These are phyloP conservation scores for Yarrowia deformans DNA, from an alignment of 805 yeast genomes.

Conservation along the genomic window DNA sequence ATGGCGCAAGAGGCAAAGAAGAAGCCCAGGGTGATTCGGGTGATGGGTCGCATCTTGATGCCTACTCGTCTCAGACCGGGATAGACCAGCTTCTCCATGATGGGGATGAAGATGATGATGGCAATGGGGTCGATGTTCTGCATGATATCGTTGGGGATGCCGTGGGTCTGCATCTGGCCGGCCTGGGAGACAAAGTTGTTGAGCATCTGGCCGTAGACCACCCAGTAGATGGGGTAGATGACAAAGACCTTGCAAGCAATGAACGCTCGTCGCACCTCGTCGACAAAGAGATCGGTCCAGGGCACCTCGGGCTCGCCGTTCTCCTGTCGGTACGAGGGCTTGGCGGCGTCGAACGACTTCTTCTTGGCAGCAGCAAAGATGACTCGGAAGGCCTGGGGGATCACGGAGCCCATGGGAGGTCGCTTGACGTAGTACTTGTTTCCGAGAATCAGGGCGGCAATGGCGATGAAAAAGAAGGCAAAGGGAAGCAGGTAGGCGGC, in stretches of 20 bases:
- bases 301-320: constrained; percentile 52
- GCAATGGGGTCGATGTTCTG: constrained; percentile 79
- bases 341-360: constrained; percentile 61
- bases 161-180: constrained; percentile 74
- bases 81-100: constrained; percentile 66
- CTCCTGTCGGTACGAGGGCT: constrained; percentile 62
- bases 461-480: constrained; percentile 68
- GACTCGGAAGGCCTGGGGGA: constrained; percentile 61
- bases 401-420: constrained; percentile 68
- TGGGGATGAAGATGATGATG: constrained; percentile 77
- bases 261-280: constrained; percentile 70
- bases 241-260: constrained; percentile 76
- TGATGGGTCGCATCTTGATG: constrained; percentile 69
- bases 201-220: constrained; percentile 74
- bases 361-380: constrained; percentile 56
- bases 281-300: constrained; percentile 77
- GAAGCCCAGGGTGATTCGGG: constrained; percentile 76
- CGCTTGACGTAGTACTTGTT: constrained; percentile 62
- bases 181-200: constrained; percentile 79
- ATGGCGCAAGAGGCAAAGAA: constrained; percentile 68
- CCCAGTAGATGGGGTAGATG: constrained; percentile 77
- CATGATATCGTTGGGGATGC: constrained; percentile 81
- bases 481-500: constrained; percentile 78
- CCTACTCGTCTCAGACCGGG: constrained; percentile 59
- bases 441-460: constrained; percentile 61